These are phyloP conservation scores for Mycena galopus DNA, from an alignment of 768 basidiomycete species.

Conservation along the genomic window DNA sequence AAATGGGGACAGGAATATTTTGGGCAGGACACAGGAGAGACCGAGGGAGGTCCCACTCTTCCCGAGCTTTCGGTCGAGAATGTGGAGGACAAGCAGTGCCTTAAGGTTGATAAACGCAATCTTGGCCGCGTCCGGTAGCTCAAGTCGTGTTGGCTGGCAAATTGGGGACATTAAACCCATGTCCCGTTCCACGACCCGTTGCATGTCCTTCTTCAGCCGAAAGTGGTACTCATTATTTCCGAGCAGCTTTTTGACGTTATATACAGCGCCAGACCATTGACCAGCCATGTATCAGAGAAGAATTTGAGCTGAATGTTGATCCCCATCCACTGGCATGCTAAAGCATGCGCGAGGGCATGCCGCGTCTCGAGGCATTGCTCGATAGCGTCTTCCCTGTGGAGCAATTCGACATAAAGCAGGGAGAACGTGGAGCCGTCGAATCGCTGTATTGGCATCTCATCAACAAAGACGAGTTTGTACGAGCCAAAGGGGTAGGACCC, in stretches of 20 bases:
- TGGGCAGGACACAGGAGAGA: constrained; percentile 93
- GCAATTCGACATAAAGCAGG: constrained; percentile 81
- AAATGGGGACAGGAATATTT: constrained; percentile 91
- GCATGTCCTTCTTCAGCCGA: constrained; percentile 95
- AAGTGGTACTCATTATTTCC: constrained; percentile 99
- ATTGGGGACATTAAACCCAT: constrained; percentile 92
- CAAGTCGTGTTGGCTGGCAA: constrained; percentile 87
- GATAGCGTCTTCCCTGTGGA: constrained; percentile 90
- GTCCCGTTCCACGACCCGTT: constrained; percentile 90
- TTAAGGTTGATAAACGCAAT: constrained; percentile 95
- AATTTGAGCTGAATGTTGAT: constrained; percentile 95
- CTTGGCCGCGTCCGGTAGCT: constrained; percentile 85
- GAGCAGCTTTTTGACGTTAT: constrained; percentile 89
- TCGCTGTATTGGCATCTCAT: constrained; percentile 84
- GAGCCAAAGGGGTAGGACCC: constrained; percentile 97
- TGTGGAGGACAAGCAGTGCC: constrained; percentile 95
- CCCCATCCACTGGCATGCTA: constrained; percentile 97
- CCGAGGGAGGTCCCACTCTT: constrained; percentile 97
- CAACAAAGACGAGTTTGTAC: constrained; percentile 94
- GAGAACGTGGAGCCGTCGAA: constrained; percentile 90
- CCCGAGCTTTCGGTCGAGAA: constrained; percentile 91
- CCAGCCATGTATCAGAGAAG: constrained; percentile 97
- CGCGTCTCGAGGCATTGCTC: constrained; percentile 95
- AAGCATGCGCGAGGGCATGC: constrained; percentile 86
- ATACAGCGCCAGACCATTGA: constrained; percentile 92